Percentiles rank a stretch among this genome's conserved stretches.
Evolutionary conservation across 495 filamentous ascomycete genomes (phyloP).

Genomic region (Hypoxylon perforatum): DNA sequence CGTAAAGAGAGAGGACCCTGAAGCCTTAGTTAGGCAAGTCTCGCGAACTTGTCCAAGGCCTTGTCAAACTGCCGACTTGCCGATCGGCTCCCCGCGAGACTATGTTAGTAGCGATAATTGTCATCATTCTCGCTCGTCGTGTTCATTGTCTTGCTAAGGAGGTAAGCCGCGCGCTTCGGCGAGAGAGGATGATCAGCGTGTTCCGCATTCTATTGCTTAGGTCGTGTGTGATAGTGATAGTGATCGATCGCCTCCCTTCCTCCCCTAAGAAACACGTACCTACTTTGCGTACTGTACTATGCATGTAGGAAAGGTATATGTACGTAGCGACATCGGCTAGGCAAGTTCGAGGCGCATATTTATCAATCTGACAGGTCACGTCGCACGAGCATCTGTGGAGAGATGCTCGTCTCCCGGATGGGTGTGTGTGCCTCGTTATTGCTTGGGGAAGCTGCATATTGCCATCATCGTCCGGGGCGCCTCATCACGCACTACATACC

Average conservation of each 20-base stretch:
- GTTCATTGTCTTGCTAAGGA: background rate
- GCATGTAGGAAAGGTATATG: no score
- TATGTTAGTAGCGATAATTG: background rate
- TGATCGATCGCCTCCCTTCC: background rate
- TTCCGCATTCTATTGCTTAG: slow-evolving; percentile 2
- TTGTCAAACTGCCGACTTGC: background rate
- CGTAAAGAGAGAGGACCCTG: slow-evolving; percentile 23
- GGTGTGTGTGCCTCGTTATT: slow-evolving; percentile 17
- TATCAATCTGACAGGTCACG: slow-evolving; percentile 48
- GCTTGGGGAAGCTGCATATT: slow-evolving; percentile 25
- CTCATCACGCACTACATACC: slow-evolving; percentile 23
- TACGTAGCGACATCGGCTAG: slow-evolving; percentile 36
- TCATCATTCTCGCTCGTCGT: background rate
- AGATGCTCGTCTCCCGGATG: slow-evolving; percentile 37
- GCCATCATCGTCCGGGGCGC: slow-evolving; percentile 30
- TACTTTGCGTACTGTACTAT: no score
- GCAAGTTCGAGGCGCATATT: slow-evolving; percentile 42
- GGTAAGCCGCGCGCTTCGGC: background rate
- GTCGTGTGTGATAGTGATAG: background rate
- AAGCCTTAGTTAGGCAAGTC: slow-evolving; percentile 29
- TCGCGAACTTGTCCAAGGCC: slow-evolving; percentile 7
- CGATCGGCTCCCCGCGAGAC: background rate
- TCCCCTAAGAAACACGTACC: background rate
- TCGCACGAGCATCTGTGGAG: slow-evolving; percentile 45
- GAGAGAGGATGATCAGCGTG: background rate